These are phyloP conservation scores for Lagenaria siceraria DNA, from an alignment of 306 rosid genomes.

Conservation along the genomic window DNA sequence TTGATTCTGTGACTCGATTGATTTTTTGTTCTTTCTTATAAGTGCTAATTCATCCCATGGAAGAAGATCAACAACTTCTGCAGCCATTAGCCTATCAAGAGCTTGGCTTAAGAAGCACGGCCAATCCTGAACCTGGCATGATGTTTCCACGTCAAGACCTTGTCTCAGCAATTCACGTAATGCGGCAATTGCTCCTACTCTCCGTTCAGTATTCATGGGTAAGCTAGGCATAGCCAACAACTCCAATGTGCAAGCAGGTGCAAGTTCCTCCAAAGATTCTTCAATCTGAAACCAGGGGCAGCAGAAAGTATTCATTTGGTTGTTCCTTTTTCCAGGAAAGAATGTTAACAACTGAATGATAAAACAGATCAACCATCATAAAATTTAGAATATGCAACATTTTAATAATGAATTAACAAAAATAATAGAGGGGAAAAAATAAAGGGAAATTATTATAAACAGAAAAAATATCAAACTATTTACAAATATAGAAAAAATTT, in stretches of 20 bases:
- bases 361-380: neutral
- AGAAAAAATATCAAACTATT: too few species aligned
- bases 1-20: conserved; percentile 89
- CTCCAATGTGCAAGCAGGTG: conserved; percentile 95
- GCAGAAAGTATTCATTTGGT: neutral
- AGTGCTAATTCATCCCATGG: conserved; percentile 71
- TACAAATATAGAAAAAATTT: too few species aligned
- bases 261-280: conserved; percentile 97
- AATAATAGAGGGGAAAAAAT: neutral
- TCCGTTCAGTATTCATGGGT: conserved; percentile 64
- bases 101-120: conserved; percentile 81
- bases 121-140: conserved; percentile 91
- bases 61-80: conserved; percentile 85
- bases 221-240: conserved; percentile 56
- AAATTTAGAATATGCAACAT: neutral
- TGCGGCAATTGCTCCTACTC: conserved; percentile 87
- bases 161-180: conserved; percentile 87
- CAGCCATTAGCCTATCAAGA: conserved; percentile 55
- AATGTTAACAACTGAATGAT: neutral
- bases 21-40: conserved; percentile 81
- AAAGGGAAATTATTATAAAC: too few species aligned
- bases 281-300: conserved; percentile 46
- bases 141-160: conserved; percentile 82
- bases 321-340: neutral
- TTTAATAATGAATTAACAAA: neutral